A percentile compares a stretch with the other conserved stretches of the same genome.
phyloP scores from a whole-genome alignment of 805 yeast species.

The Yarrowia sp. region DNA sequence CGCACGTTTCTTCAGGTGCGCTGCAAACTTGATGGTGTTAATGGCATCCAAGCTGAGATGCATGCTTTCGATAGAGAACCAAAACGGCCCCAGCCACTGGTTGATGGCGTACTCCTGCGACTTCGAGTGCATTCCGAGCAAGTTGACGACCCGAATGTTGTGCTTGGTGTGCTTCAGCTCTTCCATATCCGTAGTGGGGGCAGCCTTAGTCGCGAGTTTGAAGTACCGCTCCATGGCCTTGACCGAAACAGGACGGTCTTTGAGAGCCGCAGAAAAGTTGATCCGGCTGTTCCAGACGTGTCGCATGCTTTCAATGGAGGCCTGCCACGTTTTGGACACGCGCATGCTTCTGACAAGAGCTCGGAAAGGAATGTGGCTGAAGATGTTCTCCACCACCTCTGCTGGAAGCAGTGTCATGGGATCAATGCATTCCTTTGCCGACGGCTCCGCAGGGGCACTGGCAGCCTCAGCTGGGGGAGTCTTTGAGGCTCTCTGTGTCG shows the following conservation, averaged over 20 bases:
- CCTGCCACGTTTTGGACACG: background rate
- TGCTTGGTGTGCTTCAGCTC: background rate
- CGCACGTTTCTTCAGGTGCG: background rate
- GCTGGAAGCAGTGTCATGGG: background rate
- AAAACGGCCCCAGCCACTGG: slow-evolving; percentile 1
- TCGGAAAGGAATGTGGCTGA: slow-evolving; percentile 2
- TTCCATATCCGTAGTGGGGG: slow-evolving; percentile 5
- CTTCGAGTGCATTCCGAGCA: slow-evolving; percentile 9
- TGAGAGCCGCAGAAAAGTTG: slow-evolving; percentile 18
- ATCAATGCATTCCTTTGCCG: background rate
- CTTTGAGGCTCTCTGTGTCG: background rate
- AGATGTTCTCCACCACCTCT: slow-evolving; percentile 10
- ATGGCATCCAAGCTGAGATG: background rate
- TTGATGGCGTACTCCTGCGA: slow-evolving; percentile 17
- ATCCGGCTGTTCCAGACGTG: slow-evolving; percentile 19
- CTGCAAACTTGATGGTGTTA: background rate
- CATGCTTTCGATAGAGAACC: slow-evolving; percentile 13
- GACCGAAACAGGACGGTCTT: slow-evolving; percentile 5
- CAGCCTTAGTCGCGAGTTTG: background rate
- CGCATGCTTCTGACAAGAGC: slow-evolving; percentile 11
- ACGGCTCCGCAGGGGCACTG: background rate
- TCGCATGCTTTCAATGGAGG: slow-evolving; percentile 9
- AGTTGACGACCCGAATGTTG: background rate
- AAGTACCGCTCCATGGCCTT: slow-evolving; percentile 23
- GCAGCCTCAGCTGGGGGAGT: background rate